Base-by-base conservation (phyloP, 129 eudicot species). In the Chrysanthemum makinoi region DNA sequence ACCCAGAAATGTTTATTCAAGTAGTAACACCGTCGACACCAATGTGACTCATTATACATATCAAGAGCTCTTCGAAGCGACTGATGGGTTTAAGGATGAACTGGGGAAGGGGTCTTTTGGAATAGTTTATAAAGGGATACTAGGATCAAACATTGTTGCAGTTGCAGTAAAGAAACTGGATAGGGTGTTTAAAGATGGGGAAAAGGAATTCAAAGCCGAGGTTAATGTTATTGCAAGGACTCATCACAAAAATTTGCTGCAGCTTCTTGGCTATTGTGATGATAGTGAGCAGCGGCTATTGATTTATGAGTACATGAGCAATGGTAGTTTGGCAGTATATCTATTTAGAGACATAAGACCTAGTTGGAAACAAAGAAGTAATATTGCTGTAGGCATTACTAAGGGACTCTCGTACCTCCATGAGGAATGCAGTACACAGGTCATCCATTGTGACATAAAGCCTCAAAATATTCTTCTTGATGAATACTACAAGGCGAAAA, bases 181-280 rank as follows among this genome's bases (percentile, higher is more conserved):
- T 16, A 72, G 75, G 35, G 57, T 75, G 46, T 69, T 73, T 17
- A 53, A 53, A 76, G 83, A 76, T 4, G 70, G 77, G 0, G 85
- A 84, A 11, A 68, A 66, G 54, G 85, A 79, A 56, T 87, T 81
- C 61, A 46, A 16, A 75, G 56, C 86, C 0, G 87, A 87, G 35
- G 85, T 87, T 3, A 66, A 77, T 33, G 73, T 59, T 5, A 84
- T 83, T 16, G 78, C 84, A 18, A 60, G 13, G 13, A 87, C 92
- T 6, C 77, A 84, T 74, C 87, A 87, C 72, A 81, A 57, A 60
- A 87, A 87, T 50, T 56, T 87, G 52, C 88, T 88, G n/a, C 76
- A 73, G 2, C 80, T 82, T n/a, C 61, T 84, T 20, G 85, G 83
- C 5, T 82, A 65, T 51, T 81, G 87, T 54, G 73, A 77, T 16